Percentiles rank a stretch among this genome's conserved stretches.
Evolutionary conservation across 768 basidiomycete genomes (phyloP).

Genomic region (Agrocybe pediades): DNA sequence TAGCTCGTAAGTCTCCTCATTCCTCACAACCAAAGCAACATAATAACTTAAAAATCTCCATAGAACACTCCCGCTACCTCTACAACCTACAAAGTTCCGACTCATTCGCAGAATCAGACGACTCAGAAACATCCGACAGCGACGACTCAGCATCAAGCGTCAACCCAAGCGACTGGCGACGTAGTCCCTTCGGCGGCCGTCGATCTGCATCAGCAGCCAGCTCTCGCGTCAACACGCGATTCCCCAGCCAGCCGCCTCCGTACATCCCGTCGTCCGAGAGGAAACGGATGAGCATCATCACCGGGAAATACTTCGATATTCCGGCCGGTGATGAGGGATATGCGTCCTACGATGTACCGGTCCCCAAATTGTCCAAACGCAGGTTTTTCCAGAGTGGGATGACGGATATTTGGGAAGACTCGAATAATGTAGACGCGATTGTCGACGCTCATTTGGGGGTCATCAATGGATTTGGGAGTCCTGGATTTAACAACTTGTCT

Average conservation of each 20-base stretch:
- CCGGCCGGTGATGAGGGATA: constrained; percentile 46
- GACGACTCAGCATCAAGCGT: constrained; percentile 30
- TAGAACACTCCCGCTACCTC: constrained; percentile 70
- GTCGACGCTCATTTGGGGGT: constrained; percentile 16
- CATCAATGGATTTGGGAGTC: constrained; percentile 14
- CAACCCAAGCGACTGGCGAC: constrained; percentile 20
- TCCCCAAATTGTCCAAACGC: constrained; percentile 38
- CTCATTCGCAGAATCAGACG: constrained; percentile 47
- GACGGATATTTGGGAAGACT: constrained; percentile 4
- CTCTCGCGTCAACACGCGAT: constrained; percentile 16
- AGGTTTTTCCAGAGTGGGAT: constrained; percentile 57
- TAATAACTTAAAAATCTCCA: background rate
- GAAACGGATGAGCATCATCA: constrained; percentile 72
- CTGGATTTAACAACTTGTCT: constrained; percentile 16
- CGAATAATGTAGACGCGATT: constrained; percentile 32
- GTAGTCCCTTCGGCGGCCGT: constrained; percentile 11
- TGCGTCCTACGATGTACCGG: constrained; percentile 38
- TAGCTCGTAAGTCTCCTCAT: constrained; percentile 57
- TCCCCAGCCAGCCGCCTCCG: constrained; percentile 19
- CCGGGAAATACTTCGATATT: constrained; percentile 58
- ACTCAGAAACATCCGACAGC: constrained; percentile 48
- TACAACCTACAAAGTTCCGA: constrained; percentile 59
- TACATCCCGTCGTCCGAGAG: constrained; percentile 31
- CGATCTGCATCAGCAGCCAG: constrained; percentile 21
- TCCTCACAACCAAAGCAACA: background rate